These are phyloP conservation scores for Podaxis rugospora DNA, from an alignment of 768 basidiomycete species.

Conservation along the genomic window DNA sequence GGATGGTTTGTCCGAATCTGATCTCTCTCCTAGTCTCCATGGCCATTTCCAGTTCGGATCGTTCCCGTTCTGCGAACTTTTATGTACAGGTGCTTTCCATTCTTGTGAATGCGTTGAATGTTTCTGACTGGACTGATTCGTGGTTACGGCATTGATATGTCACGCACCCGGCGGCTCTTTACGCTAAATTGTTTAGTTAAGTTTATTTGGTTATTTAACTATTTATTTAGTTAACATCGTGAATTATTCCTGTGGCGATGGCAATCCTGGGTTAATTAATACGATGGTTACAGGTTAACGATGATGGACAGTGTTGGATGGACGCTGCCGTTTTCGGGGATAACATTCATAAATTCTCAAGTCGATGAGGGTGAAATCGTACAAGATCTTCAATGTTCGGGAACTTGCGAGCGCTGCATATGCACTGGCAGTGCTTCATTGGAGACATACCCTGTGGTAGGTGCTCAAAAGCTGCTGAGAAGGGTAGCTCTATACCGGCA, in stretches of 20 bases:
- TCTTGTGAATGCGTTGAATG: background rate
- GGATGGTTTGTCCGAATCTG: slow-evolving; percentile 7
- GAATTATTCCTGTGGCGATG: background rate
- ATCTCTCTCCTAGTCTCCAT: background rate
- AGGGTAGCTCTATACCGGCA: background rate
- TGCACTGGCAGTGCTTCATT: background rate
- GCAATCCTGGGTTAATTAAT: background rate
- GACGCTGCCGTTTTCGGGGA: background rate
- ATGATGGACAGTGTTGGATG: background rate
- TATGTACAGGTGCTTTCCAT: slow-evolving; percentile 2
- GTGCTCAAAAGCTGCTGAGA: background rate
- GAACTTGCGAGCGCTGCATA: background rate
- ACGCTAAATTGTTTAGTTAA: background rate
- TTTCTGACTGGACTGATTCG: background rate
- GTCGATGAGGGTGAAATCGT: background rate
- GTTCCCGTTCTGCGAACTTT: background rate
- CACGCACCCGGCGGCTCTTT: background rate
- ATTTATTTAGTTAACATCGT: background rate
- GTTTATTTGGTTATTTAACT: background rate
- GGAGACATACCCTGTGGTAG: background rate
- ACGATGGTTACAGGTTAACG: background rate
- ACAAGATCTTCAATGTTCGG: background rate
- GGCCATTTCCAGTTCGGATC: slow-evolving; percentile 1
- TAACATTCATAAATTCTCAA: background rate
- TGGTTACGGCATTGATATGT: background rate